Evolutionary conservation across 2,329 filamentous ascomycete genomes (phyloP), one percentile per base, ranked within the genome.

Genomic region (Aspergillus ibericus): DNA sequence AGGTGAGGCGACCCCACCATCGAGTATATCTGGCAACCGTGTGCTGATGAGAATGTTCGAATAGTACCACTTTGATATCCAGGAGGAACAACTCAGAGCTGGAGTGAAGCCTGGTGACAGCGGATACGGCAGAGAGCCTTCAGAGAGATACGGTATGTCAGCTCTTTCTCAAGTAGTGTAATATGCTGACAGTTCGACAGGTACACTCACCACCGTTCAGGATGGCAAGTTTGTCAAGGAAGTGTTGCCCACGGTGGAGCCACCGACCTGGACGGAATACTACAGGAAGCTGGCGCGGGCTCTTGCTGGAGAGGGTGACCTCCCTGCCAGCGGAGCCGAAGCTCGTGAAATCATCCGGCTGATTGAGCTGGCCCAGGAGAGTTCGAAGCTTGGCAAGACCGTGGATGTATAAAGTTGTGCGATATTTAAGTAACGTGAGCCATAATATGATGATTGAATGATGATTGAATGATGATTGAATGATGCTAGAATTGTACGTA

Each of bases 11-110:
- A n/a, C n/a, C n/a, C n/a, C n/a, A n/a, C n/a, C n/a, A n/a, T n/a
- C n/a, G n/a, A n/a, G n/a, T n/a, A n/a, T 32, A 3, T 32, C 12
- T 2, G 5, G 15, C 12, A 20, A n/a, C 18, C 13, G 20, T 8
- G 8, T 32, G 13, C 40, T 44, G 32, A 54, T 62, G 18, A 35
- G 6, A 36, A 22, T 20, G n/a, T 15, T 29, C 38, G 7, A 32
- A 51, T 25, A 75, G 75, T 83, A 74, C 71, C 76, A 83, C 55
- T 80, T 93, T 2, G 91, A 95, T 71, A 78, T 85, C 1, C 90
- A 93, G 74, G 91, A 95, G 77, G 85, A 87, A 56, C 88, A 92
- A 72, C 81, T 93, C 54, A 84, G 84, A 72, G 80, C 77, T 1
- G 90, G 90, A 8, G 74, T 84, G 65, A 82, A 80, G 71, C 85